These are phyloP conservation scores for Candida sanyiensis DNA, from an alignment of 805 yeast species.

Conservation along the genomic window DNA sequence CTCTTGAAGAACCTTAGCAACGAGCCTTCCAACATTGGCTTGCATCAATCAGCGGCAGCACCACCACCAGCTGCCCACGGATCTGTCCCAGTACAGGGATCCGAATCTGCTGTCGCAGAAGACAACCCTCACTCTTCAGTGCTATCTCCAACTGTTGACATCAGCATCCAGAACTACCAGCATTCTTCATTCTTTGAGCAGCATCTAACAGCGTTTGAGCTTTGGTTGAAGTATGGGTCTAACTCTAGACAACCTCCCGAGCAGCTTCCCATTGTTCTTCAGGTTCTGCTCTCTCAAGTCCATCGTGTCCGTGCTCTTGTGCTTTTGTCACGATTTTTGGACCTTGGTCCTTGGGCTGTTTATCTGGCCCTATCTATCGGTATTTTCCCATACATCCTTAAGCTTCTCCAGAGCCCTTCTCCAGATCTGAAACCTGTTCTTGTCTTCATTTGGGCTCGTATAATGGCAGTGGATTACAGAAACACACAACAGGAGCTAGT, in stretches of 20 bases:
- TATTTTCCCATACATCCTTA: constrained; percentile 89
- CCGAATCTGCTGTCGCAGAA: constrained; percentile 4
- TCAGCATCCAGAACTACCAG: constrained; percentile 51
- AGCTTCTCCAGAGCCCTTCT: constrained; percentile 88
- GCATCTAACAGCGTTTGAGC: constrained; percentile 91
- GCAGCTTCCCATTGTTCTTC: constrained; percentile 89
- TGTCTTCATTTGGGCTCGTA: constrained; percentile 95
- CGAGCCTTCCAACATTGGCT: constrained; percentile 25
- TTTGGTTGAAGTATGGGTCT: constrained; percentile 90
- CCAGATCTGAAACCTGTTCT: constrained; percentile 90
- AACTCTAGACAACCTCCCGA: constrained; percentile 81
- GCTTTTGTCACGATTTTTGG: constrained; percentile 77
- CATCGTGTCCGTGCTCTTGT: constrained; percentile 88
- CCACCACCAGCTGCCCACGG: constrained; percentile 5
- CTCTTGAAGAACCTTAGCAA: constrained; percentile 42
- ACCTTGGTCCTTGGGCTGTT: constrained; percentile 97
- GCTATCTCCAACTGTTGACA: constrained; percentile 9
- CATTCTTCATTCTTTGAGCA: constrained; percentile 95
- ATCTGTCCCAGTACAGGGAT: too few species aligned
- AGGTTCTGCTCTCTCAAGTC: constrained; percentile 87
- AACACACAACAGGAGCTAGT: constrained; percentile 89
- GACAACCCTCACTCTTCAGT: constrained; percentile 12
- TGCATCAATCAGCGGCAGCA: constrained; percentile 1
- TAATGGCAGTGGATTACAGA: constrained; percentile 89
- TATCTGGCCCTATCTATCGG: constrained; percentile 89